phyloP scores from a whole-genome alignment of 306 rosid genomes.

The Hippophae rhamnoides region DNA sequence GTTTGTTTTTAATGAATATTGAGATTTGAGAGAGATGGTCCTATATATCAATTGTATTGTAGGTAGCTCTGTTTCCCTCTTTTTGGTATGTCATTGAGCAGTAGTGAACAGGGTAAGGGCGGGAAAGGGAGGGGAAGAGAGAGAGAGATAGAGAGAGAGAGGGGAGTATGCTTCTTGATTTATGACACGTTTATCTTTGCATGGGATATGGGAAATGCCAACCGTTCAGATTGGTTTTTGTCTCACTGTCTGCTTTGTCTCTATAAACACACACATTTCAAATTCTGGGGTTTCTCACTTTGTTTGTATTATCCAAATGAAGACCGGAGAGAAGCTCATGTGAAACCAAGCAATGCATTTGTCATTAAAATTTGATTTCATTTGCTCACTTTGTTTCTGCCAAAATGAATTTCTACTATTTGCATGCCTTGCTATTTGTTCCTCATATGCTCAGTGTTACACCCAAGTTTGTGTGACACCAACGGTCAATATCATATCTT shows the following conservation, averaged over 20 bases:
- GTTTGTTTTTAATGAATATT: neutral
- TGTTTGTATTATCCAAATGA: neutral
- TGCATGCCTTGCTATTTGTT: too few relatives aligned
- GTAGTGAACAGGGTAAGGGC: too few relatives aligned
- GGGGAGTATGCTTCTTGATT: conserved; percentile 1
- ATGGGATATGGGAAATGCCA: conserved; percentile 9
- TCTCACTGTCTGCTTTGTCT: neutral
- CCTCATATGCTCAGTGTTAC: too few relatives aligned
- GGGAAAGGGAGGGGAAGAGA: neutral
- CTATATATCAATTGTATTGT: neutral
- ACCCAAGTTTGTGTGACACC: too few relatives aligned
- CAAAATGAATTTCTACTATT: too few relatives aligned
- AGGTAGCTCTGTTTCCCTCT: too few relatives aligned
- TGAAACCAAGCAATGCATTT: too few relatives aligned
- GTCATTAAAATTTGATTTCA: too few relatives aligned
- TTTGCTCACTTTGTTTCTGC: too few relatives aligned
- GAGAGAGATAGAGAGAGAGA: neutral
- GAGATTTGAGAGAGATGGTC: neutral
- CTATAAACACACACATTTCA: neutral
- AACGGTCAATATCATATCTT: too few relatives aligned
- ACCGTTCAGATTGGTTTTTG: conserved; percentile 2
- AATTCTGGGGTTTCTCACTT: conserved; percentile 23
- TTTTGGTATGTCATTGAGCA: too few relatives aligned
- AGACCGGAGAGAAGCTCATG: too few relatives aligned
- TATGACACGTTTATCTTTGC: conserved; percentile 22